A percentile compares a stretch with the other conserved stretches of the same genome.
Conservation (phyloP, 352 stramenopile genomes). For the Pythium chondricola region DNA sequence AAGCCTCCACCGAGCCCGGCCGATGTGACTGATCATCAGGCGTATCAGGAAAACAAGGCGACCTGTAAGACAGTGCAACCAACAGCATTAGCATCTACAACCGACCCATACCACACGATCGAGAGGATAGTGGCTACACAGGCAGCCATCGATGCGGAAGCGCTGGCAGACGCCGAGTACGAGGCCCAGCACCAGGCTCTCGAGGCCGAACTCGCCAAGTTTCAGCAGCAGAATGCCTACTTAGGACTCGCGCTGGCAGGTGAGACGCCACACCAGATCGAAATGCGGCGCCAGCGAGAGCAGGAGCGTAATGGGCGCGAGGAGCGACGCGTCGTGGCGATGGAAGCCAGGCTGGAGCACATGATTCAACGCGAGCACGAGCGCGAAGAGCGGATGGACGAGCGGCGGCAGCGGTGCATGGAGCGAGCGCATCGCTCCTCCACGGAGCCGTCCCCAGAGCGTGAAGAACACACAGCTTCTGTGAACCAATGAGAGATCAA, state of each 20-base stretch:
- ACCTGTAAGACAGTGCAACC: no score
- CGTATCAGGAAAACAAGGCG: no score
- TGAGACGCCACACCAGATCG: conserved; percentile 57
- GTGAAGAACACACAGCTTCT: neutral
- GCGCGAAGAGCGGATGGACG: conserved; percentile 28
- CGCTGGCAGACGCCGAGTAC: conserved; percentile 25
- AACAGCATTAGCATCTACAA: no score
- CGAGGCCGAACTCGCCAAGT: conserved; percentile 33
- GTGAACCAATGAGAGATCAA: no score
- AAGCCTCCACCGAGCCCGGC: no score
- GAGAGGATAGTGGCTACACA: neutral
- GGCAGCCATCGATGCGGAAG: neutral
- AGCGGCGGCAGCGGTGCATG: conserved; percentile 27
- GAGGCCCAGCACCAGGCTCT: conserved; percentile 27
- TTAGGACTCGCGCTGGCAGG: conserved; percentile 56
- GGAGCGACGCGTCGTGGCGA: conserved; percentile 30
- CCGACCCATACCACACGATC: no score
- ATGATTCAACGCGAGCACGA: conserved; percentile 43
- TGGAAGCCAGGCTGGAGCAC: conserved; percentile 44
- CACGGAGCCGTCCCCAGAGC: conserved; percentile 30
- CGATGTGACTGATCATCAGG: no score
- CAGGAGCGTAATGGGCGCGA: conserved; percentile 42
- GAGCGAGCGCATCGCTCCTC: conserved; percentile 30
- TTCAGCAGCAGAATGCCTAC: conserved; percentile 43
- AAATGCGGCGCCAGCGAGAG: conserved; percentile 42